These are phyloP conservation scores for Colletotrichum godetiae DNA, from an alignment of 2,329 filamentous ascomycete genomes.

Conservation along the genomic window DNA sequence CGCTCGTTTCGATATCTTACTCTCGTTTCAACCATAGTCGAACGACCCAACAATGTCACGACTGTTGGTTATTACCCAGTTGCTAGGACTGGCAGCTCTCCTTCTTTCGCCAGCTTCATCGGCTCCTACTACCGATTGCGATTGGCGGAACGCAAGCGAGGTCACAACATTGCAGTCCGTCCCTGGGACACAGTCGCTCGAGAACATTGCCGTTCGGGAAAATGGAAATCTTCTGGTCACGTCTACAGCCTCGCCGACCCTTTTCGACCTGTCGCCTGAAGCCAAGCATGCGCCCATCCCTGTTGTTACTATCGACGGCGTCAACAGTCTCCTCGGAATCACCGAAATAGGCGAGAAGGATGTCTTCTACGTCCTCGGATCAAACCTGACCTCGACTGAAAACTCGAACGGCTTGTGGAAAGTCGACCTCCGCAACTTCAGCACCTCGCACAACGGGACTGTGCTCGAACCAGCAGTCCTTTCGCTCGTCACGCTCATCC, in stretches of 20 bases:
- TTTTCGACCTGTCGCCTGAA: constrained; percentile 18
- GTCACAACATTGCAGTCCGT: background rate
- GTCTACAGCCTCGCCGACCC: constrained; percentile 33
- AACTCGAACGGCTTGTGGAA: constrained; percentile 31
- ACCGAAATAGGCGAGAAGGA: constrained; percentile 34
- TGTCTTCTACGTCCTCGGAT: constrained; percentile 37
- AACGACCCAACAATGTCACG: too few relatives aligned
- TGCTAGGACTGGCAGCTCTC: background rate
- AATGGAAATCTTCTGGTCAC: constrained; percentile 38
- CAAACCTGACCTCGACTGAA: constrained; percentile 25
- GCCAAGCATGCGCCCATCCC: constrained; percentile 25
- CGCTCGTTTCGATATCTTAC: too few relatives aligned
- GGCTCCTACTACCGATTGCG: background rate
- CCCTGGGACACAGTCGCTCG: constrained; percentile 31
- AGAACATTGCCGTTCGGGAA: constrained; percentile 37
- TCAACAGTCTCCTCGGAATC: constrained; percentile 33
- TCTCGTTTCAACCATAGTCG: too few relatives aligned
- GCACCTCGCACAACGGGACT: constrained; percentile 2
- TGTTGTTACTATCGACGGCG: constrained; percentile 25
- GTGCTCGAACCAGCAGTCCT: background rate
- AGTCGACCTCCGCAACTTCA: constrained; percentile 29
- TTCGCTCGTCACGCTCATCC: constrained; percentile 27
- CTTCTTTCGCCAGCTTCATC: background rate
- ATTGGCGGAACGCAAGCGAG: background rate
- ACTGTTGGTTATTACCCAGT: too few relatives aligned